A percentile compares a stretch with the other conserved stretches of the same genome.
phyloP scores from a whole-genome alignment of 148 eudicot species.

The Persicaria tinctoria region DNA sequence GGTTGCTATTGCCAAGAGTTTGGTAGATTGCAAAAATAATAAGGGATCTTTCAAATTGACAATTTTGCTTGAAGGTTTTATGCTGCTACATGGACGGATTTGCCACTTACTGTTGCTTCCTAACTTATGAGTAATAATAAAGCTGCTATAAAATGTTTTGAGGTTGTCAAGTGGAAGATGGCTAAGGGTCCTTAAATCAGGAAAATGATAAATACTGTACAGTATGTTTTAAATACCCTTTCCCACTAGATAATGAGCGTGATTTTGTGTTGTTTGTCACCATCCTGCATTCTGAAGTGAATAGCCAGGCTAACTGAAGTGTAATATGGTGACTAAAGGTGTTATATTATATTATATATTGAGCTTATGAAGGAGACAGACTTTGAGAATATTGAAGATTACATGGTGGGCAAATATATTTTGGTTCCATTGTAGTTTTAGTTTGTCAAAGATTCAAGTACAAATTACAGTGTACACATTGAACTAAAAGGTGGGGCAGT shows the following conservation, averaged over 20 bases:
- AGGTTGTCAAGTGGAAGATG: slow-evolving; percentile 1
- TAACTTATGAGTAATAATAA: not conserved
- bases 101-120: not conserved
- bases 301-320: not conserved
- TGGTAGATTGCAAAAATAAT: not conserved
- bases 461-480: not conserved
- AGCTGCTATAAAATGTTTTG: not conserved
- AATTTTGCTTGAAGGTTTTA: not conserved
- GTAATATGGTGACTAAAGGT: not conserved
- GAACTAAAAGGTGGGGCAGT: not conserved
- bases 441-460: not conserved
- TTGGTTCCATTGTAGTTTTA: not conserved
- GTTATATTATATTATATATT: not conserved
- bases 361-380: not conserved
- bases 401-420: not conserved
- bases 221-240: not conserved
- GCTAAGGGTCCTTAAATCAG: not conserved
- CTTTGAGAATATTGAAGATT: not conserved
- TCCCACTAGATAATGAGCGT: not conserved
- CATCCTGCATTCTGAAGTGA: not conserved
- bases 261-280: not conserved
- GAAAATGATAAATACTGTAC: not conserved
- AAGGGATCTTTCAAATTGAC: not conserved
- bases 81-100: not conserved
- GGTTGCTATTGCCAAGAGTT: not conserved